Evolutionary conservation across 2,329 filamentous ascomycete species (phyloP).

Genomic region (Microcyclosporella mali): DNA sequence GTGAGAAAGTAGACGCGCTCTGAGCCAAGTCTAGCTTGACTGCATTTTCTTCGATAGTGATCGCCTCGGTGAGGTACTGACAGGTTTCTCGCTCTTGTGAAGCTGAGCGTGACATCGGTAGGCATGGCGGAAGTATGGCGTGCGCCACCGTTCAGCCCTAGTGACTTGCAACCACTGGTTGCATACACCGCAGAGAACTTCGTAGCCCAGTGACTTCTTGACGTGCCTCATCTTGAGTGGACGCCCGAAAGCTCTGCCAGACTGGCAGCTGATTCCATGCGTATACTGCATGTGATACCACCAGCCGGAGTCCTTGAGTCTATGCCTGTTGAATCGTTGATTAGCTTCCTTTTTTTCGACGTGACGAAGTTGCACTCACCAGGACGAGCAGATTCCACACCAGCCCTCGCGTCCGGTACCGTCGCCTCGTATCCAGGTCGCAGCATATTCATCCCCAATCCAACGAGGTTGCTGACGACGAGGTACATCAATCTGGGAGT

Average conservation of each 20-base stretch:
- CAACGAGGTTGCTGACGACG: constrained; percentile 48
- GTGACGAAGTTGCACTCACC: constrained; percentile 37
- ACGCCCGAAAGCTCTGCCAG: constrained; percentile 70
- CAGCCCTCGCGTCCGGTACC: constrained; percentile 84
- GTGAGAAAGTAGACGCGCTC: constrained; percentile 1
- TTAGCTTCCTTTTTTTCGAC: background rate
- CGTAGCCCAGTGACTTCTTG: constrained; percentile 74
- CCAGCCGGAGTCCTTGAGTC: constrained; percentile 83
- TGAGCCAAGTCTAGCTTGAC: background rate
- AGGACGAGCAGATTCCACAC: constrained; percentile 85
- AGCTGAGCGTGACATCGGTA: constrained; percentile 54
- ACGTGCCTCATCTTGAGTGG: constrained; percentile 72
- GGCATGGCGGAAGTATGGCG: constrained; percentile 82
- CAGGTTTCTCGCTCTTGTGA: background rate
- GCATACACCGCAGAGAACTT: constrained; percentile 69
- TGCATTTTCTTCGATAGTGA: background rate
- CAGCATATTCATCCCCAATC: constrained; percentile 75
- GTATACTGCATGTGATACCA: constrained; percentile 84
- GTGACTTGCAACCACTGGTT: constrained; percentile 75
- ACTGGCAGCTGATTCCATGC: constrained; percentile 77
- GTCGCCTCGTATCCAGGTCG: constrained; percentile 75
- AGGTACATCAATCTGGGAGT: constrained; percentile 1
- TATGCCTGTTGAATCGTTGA: constrained; percentile 40
- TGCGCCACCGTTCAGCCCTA: constrained; percentile 87
- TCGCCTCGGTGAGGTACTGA: too few species aligned